Evolutionary conservation across 1,139 yeast species (phyloP).

Genomic region (Barnettozyma hawaiiensis): DNA sequence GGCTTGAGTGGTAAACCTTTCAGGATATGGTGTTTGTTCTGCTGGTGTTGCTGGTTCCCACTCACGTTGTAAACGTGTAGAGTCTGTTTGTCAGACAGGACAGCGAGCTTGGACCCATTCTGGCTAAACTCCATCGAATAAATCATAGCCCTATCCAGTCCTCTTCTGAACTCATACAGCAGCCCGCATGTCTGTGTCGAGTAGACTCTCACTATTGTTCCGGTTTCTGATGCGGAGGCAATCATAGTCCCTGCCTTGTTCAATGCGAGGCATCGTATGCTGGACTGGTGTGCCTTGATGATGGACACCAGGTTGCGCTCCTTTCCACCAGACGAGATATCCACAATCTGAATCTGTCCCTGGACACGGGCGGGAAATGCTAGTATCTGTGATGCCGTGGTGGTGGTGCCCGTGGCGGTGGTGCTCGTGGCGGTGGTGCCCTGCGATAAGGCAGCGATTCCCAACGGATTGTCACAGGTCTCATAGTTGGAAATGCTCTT

Average conservation of each 20-base stretch:
- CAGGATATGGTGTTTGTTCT: constrained; percentile 63
- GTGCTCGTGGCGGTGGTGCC: constrained; percentile 26
- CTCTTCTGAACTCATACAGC: constrained; percentile 79
- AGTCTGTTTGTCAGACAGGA: constrained; percentile 82
- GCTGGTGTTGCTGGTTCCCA: constrained; percentile 23
- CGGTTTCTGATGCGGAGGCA: constrained; percentile 85
- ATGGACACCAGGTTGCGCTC: constrained; percentile 62
- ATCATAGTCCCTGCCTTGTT: constrained; percentile 71
- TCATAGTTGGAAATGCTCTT: constrained; percentile 63
- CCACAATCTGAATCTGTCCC: constrained; percentile 34
- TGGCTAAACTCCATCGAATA: constrained; percentile 83
- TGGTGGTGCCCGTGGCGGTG: constrained; percentile 25
- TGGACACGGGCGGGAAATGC: constrained; percentile 58
- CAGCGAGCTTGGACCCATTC: constrained; percentile 69
- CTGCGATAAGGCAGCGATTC: constrained; percentile 59
- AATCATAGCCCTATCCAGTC: constrained; percentile 75
- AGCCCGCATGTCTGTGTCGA: constrained; percentile 70
- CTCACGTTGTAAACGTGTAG: constrained; percentile 69
- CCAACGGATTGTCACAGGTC: constrained; percentile 61
- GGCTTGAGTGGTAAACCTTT: constrained; percentile 61
- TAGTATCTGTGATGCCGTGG: constrained; percentile 42
- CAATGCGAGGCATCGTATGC: constrained; percentile 60
- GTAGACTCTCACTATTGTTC: constrained; percentile 78
- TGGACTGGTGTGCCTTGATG: constrained; percentile 77
- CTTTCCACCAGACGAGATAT: constrained; percentile 24